phyloP scores from a whole-genome alignment of 305 asterid species.

The Fraxinus baroniana region DNA sequence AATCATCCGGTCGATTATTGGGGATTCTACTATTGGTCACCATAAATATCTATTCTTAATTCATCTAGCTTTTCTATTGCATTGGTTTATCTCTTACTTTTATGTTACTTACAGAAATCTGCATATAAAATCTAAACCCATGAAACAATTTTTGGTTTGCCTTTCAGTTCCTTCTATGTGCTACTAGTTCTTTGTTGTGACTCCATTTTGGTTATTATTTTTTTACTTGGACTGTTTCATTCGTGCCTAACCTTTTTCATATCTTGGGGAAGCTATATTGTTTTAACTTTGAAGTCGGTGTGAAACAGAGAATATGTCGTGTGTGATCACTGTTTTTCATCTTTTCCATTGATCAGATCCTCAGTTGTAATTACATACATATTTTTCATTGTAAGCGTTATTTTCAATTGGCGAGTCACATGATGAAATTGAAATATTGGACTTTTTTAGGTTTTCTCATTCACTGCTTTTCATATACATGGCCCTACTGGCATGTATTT shows the following conservation, averaged over 20 bases:
- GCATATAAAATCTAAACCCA: neutral
- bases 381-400: neutral
- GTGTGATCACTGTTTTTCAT: neutral
- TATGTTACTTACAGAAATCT: neutral
- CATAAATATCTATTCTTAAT: neutral
- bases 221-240: neutral
- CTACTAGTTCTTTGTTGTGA: neutral
- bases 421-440: neutral
- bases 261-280: slow-evolving; percentile 3
- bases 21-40: neutral
- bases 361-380: neutral
- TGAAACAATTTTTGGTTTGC: neutral
- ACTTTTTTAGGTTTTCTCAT: neutral
- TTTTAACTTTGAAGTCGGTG: neutral
- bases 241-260: neutral
- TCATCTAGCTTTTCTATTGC: neutral
- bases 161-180: slow-evolving; percentile 1
- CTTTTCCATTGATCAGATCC: neutral
- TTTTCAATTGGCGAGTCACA: neutral
- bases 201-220: neutral
- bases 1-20: neutral
- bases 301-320: neutral
- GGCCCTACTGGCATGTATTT: neutral
- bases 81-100: neutral
- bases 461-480: neutral